phyloP scores from a whole-genome alignment of 345 rosid genomes.

The Camelina hispida region DNA sequence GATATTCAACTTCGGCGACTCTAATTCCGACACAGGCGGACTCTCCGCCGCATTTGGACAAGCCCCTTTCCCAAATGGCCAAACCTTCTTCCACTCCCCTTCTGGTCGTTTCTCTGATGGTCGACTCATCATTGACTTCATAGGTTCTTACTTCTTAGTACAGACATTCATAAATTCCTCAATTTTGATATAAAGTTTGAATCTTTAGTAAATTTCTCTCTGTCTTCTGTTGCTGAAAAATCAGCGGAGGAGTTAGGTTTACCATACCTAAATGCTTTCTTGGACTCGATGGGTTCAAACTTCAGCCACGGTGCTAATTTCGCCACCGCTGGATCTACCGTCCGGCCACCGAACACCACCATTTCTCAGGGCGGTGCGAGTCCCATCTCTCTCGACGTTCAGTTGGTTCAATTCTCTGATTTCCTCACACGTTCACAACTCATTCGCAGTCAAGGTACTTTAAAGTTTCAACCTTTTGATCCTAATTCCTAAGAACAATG shows the following conservation, averaged over 20 bases:
- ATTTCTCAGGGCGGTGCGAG: constrained; percentile 63
- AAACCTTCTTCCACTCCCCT: constrained; percentile 59
- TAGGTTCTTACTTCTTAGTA: constrained; percentile 47
- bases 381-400: constrained; percentile 74
- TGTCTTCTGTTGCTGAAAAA: neutral
- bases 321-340: constrained; percentile 80
- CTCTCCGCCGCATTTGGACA: constrained; percentile 67
- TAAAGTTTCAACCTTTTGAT: neutral
- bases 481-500: no score
- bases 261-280: constrained; percentile 60
- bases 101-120: constrained; percentile 76
- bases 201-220: neutral
- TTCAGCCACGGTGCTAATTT: constrained; percentile 87
- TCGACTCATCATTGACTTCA: constrained; percentile 68
- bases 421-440: constrained; percentile 54
- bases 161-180: neutral
- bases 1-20: constrained; percentile 56
- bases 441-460: constrained; percentile 52
- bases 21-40: constrained; percentile 60
- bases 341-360: constrained; percentile 66
- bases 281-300: constrained; percentile 70
- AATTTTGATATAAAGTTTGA: neutral
- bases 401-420: constrained; percentile 61
- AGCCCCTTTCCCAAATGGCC: constrained; percentile 61
- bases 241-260: constrained; percentile 60